Evolutionary conservation across 2,329 filamentous ascomycete genomes (phyloP).

Genomic region (Pestalotiopsis sp.): DNA sequence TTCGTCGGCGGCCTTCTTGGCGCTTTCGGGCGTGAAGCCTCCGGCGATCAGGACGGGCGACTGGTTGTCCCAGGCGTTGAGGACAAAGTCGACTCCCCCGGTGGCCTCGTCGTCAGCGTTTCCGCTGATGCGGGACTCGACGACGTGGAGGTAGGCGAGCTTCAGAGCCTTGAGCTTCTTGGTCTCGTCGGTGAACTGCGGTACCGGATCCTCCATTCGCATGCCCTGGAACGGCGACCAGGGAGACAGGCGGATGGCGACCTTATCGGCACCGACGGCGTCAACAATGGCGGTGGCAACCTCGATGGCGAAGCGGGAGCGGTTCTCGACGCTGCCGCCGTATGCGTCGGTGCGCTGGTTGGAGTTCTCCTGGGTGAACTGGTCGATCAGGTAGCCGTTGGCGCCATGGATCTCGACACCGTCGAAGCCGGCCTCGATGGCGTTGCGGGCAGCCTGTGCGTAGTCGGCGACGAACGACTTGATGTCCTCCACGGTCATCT

Average conservation of each 20-base stretch:
- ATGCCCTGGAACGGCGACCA: slow-evolving; percentile 57
- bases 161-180: slow-evolving; percentile 47
- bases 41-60: slow-evolving; percentile 48
- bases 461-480: slow-evolving; percentile 14
- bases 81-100: slow-evolving; percentile 29
- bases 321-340: slow-evolving; percentile 55
- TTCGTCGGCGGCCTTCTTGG: slow-evolving; percentile 40
- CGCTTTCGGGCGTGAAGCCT: slow-evolving; percentile 40
- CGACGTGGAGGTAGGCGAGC: slow-evolving; percentile 56
- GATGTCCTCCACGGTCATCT: slow-evolving; percentile 27
- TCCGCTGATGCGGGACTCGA: slow-evolving; percentile 48
- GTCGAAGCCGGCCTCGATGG: slow-evolving; percentile 17
- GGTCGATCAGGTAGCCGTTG: slow-evolving; percentile 53
- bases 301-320: slow-evolving; percentile 51
- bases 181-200: slow-evolving; percentile 57
- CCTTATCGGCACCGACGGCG: slow-evolving; percentile 48
- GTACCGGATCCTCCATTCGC: slow-evolving; percentile 54
- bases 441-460: slow-evolving; percentile 20
- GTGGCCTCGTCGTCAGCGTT: slow-evolving; percentile 4
- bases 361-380: slow-evolving; percentile 53
- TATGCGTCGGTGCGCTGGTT: slow-evolving; percentile 57
- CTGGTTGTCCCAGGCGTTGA: slow-evolving; percentile 19
- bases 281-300: slow-evolving; percentile 49
- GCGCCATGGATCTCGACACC: slow-evolving; percentile 25
- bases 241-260: slow-evolving; percentile 51